Percentiles rank a stretch among this genome's conserved stretches.
Conservation (phyloP, 1,139 yeast species). For the Yamadazyma triangularis region DNA sequence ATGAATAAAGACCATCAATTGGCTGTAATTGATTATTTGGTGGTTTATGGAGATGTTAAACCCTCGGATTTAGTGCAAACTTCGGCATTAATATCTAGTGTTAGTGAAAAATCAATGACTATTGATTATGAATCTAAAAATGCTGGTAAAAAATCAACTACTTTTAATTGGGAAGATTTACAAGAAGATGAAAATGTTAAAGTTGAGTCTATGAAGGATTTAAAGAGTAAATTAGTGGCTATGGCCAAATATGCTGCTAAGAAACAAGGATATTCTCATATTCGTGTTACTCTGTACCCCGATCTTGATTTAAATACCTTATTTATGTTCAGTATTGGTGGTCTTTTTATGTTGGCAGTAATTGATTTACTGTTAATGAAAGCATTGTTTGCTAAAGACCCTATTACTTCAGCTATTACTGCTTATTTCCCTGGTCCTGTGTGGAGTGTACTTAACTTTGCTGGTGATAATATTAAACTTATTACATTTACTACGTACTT, state of each 20-base stretch:
- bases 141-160: slow-evolving; percentile 13
- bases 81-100: slow-evolving; percentile 37
- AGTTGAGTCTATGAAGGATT: slow-evolving; percentile 37
- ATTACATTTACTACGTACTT: slow-evolving; percentile 20
- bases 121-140: slow-evolving; percentile 30
- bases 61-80: slow-evolving; percentile 22
- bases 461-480: slow-evolving; percentile 14
- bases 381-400: slow-evolving; percentile 19
- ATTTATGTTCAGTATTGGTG: slow-evolving; percentile 18
- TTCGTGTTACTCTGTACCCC: slow-evolving; percentile 53
- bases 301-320: slow-evolving; percentile 5
- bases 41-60: slow-evolving; percentile 55
- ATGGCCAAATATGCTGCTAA: slow-evolving; percentile 69
- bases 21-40: slow-evolving; percentile 67
- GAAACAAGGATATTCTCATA: slow-evolving; percentile 59
- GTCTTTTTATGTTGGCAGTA: slow-evolving; percentile 25
- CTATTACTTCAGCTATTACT: slow-evolving; percentile 23
- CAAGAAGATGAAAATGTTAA: slow-evolving; percentile 45
- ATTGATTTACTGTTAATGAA: slow-evolving; percentile 22
- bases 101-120: slow-evolving; percentile 46
- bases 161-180: slow-evolving; percentile 35
- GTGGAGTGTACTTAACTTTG: slow-evolving; percentile 10
- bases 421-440: slow-evolving; percentile 19
- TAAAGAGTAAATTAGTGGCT: slow-evolving; percentile 56
- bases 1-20: slow-evolving; percentile 73